Evolutionary conservation across 192 early-diverging fungal species (phyloP), one percentile per base, ranked within the genome.

Genomic region (Entomortierella beljakovae): DNA sequence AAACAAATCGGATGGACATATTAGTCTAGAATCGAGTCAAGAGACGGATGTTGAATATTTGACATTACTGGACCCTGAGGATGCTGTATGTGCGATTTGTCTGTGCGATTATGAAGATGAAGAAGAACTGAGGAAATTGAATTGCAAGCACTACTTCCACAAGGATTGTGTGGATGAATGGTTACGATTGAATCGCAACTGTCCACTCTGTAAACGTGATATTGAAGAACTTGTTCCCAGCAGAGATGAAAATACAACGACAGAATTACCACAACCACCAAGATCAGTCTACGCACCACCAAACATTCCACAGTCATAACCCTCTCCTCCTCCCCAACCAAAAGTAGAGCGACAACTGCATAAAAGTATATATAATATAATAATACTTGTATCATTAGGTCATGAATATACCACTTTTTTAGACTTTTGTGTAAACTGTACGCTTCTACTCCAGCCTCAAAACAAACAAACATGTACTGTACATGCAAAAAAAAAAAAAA

Each of bases 111-210:
- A 95, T 59, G 93, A 94, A 70, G 87, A 92, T 25, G 91, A 90
- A 26, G 92, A 94, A n/a, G 80, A 90, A 7, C 81, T 95, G 25
- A 84, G 92, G 32, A 84, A 89, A 71, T 81, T 94, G 81, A 86
- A 83, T 61, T 95, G 94, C 77, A 82, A 70, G 7, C 94, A 95
- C 81, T 92, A 94, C 67, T 93, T 95, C 80, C 94, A 95, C 76
- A 89, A 89, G 79, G 83, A 88, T 13, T 95, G 94, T 73, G 92
- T 94, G 2, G 89, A 92, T 64, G 92, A 92, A 75, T 95, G 94
- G 94, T 82, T 95, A 51, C 83, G 85, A 34, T 75, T 93, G 51
- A 93, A 94, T 73, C 83, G 83, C 59, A 82, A 84, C 10, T 95
- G 94, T 66, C 94, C 94, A 23, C 82, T 94, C 42, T 95, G 94